phyloP scores from a whole-genome alignment of 2,329 filamentous ascomycete species.

The Thelonectria olida region DNA sequence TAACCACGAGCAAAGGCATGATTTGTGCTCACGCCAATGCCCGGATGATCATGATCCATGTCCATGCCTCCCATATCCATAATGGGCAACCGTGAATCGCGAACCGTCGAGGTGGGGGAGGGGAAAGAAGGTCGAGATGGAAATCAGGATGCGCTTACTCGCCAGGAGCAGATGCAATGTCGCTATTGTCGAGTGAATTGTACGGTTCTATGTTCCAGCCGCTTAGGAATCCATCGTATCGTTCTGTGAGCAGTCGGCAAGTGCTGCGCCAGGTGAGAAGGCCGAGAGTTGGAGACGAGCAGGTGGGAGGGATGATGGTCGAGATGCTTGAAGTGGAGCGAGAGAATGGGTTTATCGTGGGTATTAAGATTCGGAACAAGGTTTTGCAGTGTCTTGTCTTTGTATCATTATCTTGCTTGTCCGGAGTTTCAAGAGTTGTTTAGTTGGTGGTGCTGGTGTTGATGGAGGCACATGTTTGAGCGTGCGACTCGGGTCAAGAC shows the following conservation, averaged over 20 bases:
- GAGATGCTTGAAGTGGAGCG: background rate
- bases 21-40: slow-evolving; percentile 54
- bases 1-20: slow-evolving; percentile 62
- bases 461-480: background rate
- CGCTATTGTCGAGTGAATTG: background rate
- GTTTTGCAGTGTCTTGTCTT: background rate
- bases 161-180: slow-evolving; percentile 6
- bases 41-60: slow-evolving; percentile 36
- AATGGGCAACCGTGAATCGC: slow-evolving; percentile 16
- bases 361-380: background rate
- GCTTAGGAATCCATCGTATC: background rate
- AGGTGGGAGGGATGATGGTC: background rate
- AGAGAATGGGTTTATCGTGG: background rate
- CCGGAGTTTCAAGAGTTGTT: background rate
- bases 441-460: background rate
- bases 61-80: slow-evolving; percentile 46
- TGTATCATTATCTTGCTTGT: background rate
- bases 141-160: background rate
- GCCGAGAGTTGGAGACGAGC: background rate
- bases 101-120: no score
- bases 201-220: background rate
- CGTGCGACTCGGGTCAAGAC: background rate
- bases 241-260: background rate
- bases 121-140: background rate
- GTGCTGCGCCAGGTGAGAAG: background rate